Conservation (phyloP, 192 early-diverging fungal species). For the Podila minutissima region DNA sequence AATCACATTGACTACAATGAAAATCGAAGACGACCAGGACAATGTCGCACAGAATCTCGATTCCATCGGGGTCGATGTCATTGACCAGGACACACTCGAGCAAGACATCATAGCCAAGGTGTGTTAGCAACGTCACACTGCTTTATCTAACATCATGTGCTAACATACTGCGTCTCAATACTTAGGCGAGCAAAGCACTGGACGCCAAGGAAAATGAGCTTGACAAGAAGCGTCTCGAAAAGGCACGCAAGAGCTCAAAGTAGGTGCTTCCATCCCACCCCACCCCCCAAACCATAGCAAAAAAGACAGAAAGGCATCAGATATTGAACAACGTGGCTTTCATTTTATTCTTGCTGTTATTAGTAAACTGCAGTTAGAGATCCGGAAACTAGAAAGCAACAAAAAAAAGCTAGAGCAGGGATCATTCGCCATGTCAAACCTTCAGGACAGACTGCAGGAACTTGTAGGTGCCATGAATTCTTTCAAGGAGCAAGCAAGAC, state of each 20-base stretch:
- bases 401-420: constrained; percentile 27
- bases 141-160: not conserved
- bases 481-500: too few relatives aligned
- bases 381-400: constrained; percentile 53
- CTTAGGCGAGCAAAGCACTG: constrained; percentile 68
- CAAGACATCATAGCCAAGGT: constrained; percentile 70
- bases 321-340: not conserved
- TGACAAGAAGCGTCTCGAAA: constrained; percentile 74
- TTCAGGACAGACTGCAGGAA: constrained; percentile 23
- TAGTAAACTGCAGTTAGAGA: constrained; percentile 51
- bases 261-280: constrained; percentile 30
- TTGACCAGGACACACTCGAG: constrained; percentile 76
- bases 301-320: not conserved
- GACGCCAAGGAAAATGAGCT: constrained; percentile 66
- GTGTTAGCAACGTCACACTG: not conserved
- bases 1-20: not conserved
- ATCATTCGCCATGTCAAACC: constrained; percentile 26
- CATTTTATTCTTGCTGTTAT: constrained; percentile 17
- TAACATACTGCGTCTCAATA: not conserved
- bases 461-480: constrained; percentile 14
- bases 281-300: constrained; percentile 6
- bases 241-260: constrained; percentile 64
- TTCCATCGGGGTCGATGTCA: constrained; percentile 51
- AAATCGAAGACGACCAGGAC: constrained; percentile 8
- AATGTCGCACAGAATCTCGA: constrained; percentile 19